Base-by-base conservation (phyloP, 176 grass and related monocot species). In the Pontederia paniculata region DNA sequence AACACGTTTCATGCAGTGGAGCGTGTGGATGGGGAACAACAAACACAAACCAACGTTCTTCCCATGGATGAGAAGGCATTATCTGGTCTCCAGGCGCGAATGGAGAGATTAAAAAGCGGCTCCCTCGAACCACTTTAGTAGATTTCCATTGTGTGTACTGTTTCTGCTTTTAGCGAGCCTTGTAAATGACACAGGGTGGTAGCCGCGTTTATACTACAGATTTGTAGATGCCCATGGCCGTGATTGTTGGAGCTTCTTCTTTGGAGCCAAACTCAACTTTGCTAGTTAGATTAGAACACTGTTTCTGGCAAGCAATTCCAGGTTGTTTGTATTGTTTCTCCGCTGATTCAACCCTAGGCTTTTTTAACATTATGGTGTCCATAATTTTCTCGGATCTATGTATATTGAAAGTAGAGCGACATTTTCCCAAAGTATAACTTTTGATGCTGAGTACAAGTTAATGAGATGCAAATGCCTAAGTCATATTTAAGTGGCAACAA, bases 101-200 rank as follows among this genome's bases (percentile, higher is more conserved):
- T 98, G 93, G 93, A 98, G 69, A 80, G 83, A 66, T 58, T 98
- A 60, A 98, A 98, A 58, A 91, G 87, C 77, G 93, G 93, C 5
- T 84, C 77, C 42, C 78, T 88, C 65, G 87, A 98, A 67, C 81
- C 83, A 69, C 68, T 98, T 23, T 98, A 88, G 80, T 70, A 46
- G 62, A 63, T 84, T 55, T 71, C 48, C 57, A 50, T 48, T 45
- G 9, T 52, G n/a, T 50, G 50, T 59, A 37, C 74, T 70, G 69
- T 72, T 73, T 55, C 70, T 21, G 55, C 65, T 68, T 47, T 52
- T 95, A 73, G 80, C 77, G 81, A 88, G 88, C 68, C 69, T 65
- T 95, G 89, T 95, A 89, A 73, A 95, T 78, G 85, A 64, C 54
- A 64, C 16, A 21, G 17, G 9, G 43, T 17, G 46, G 43, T 44